Percentiles rank a stretch among this genome's conserved stretches.
Evolutionary conservation across 2,329 filamentous ascomycete genomes (phyloP).

Genomic region (Ophiosphaerella herpotricha): DNA sequence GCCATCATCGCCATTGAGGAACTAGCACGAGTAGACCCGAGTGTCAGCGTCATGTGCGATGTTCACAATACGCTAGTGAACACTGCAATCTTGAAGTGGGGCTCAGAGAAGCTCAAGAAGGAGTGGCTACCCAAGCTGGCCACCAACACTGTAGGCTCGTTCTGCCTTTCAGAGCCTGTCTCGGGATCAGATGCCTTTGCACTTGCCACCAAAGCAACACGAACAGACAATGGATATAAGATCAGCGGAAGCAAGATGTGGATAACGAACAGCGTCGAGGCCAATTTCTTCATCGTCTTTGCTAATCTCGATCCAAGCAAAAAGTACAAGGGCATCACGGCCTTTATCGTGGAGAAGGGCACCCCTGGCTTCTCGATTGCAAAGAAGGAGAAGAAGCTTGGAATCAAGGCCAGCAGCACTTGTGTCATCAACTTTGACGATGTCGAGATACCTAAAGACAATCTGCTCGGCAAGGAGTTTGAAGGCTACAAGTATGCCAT

Average conservation of each 20-base stretch:
- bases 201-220: conserved; percentile 84
- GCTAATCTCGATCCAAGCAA: conserved; percentile 91
- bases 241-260: conserved; percentile 98
- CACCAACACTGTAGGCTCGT: conserved; percentile 85
- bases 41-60: conserved; percentile 91
- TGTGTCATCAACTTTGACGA: conserved; percentile 98
- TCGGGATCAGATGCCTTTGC: conserved; percentile 97
- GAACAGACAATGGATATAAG: conserved; percentile 81
- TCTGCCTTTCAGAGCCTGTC: conserved; percentile 89
- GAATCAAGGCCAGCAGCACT: conserved; percentile 92
- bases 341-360: conserved; percentile 91
- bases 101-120: conserved; percentile 74
- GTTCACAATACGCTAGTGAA: conserved; percentile 99
- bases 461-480: conserved; percentile 85
- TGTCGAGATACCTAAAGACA: conserved; percentile 84
- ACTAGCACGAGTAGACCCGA: conserved; percentile 89
- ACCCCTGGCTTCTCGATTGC: conserved; percentile 89
- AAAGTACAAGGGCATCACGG: conserved; percentile 96
- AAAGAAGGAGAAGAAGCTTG: conserved; percentile 99
- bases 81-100: conserved; percentile 87
- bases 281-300: conserved; percentile 95
- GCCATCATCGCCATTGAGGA: conserved; percentile 98
- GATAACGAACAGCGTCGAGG: conserved; percentile 98
- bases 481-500: conserved; percentile 99
- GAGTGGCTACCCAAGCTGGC: conserved; percentile 89